phyloP scores from a whole-genome alignment of 257 asterid genomes.

The Haberlea rhodopensis region DNA sequence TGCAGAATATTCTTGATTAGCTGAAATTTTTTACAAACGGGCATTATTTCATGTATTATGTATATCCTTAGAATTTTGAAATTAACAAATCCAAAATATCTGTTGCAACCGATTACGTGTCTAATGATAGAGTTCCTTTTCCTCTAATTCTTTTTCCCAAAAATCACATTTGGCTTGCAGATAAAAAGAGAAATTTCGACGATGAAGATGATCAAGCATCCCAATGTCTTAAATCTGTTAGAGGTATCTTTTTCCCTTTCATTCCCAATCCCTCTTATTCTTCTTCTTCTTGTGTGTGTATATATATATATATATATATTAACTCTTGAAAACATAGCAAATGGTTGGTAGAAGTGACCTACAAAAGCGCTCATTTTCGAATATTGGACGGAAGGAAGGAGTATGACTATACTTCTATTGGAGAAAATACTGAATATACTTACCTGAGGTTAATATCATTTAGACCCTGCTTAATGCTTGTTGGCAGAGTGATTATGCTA shows the following conservation, averaged over 20 bases:
- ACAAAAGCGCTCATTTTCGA: background rate
- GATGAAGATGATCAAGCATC: constrained; percentile 84
- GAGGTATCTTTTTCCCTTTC: constrained; percentile 40
- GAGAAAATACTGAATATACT: background rate
- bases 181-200: constrained; percentile 80
- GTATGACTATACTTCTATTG: background rate
- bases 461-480: background rate
- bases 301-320: too few relatives aligned
- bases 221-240: constrained; percentile 61
- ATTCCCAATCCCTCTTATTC: background rate
- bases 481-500: background rate
- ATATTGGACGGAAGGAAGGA: background rate
- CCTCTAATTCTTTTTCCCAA: too few relatives aligned
- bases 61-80: background rate
- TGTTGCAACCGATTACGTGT: too few relatives aligned
- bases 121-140: too few relatives aligned
- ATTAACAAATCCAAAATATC: too few relatives aligned
- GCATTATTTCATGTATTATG: background rate
- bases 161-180: constrained; percentile 31
- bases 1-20: background rate
- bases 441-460: background rate
- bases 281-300: background rate
- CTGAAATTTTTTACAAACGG: background rate
- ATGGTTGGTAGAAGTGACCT: background rate
- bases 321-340: background rate